Conservation (phyloP, 371 early-diverging fungal genomes). For the Blakeslea trispora region DNA sequence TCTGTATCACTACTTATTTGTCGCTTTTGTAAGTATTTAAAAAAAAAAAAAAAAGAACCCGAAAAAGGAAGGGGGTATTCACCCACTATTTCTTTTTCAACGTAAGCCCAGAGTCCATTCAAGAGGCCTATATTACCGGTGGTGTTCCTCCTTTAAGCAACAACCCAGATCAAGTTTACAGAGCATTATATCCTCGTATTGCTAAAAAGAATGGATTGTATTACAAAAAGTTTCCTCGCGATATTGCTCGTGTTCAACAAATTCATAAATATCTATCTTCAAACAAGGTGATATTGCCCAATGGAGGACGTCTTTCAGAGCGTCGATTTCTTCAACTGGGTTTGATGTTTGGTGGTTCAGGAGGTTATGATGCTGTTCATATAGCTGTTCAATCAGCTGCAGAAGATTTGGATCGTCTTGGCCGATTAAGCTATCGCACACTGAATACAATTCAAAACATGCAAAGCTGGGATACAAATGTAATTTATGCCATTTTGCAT, state of each 20-base stretch:
- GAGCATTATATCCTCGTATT: conserved; percentile 63
- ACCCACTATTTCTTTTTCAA: not conserved
- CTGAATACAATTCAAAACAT: conserved; percentile 42
- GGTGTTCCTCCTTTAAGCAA: conserved; percentile 73
- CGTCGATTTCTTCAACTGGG: conserved; percentile 79
- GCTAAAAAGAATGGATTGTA: conserved; percentile 63
- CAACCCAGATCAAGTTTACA: conserved; percentile 65
- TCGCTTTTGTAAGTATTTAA: conserved; percentile 60
- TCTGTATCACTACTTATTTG: conserved; percentile 73
- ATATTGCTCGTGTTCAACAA: conserved; percentile 61
- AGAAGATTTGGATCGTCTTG: conserved; percentile 51
- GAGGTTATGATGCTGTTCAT: conserved; percentile 71
- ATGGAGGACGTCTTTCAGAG: conserved; percentile 68
- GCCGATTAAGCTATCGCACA: conserved; percentile 53
- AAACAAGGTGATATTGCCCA: conserved; percentile 54
- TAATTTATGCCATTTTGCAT: conserved; percentile 71
- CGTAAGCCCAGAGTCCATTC: conserved; percentile 61
- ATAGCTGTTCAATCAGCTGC: conserved; percentile 53
- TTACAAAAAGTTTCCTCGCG: conserved; percentile 65
- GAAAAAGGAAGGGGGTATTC: too few species aligned
- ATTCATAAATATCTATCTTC: conserved; percentile 58
- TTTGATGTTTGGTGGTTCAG: conserved; percentile 62
- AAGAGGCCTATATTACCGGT: conserved; percentile 71
- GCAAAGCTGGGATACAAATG: conserved; percentile 63
- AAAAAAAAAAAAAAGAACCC: not conserved